A percentile compares a stretch with the other conserved stretches of the same genome.
phyloP scores from a whole-genome alignment of 1,284 basidiomycete species.

The Puccinia triticina region DNA sequence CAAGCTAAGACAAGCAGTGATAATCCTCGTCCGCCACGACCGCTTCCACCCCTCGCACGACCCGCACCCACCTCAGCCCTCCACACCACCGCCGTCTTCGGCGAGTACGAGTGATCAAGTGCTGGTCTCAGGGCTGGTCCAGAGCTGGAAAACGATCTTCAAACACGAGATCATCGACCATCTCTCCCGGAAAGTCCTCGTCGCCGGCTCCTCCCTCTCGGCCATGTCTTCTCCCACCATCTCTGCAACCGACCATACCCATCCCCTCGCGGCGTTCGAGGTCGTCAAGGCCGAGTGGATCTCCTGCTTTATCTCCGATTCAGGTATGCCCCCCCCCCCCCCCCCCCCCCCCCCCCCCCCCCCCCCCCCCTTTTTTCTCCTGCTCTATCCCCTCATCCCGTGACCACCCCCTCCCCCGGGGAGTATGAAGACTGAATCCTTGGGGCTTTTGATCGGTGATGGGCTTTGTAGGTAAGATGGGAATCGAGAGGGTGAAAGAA shows the following conservation, averaged over 20 bases:
- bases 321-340: constrained; percentile 1
- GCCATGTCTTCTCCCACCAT: too few species aligned
- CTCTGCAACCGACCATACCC: background rate
- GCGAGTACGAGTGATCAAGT: background rate
- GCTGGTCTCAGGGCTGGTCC: constrained; percentile 5
- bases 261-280: constrained; percentile 2
- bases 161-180: constrained; percentile 34
- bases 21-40: constrained; percentile 38
- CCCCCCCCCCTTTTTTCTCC: background rate
- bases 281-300: constrained; percentile 36
- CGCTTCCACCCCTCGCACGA: constrained; percentile 24
- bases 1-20: background rate
- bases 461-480: constrained; percentile 1
- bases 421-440: too few species aligned
- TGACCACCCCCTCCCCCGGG: too few species aligned
- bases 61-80: background rate
- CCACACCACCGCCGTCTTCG: background rate
- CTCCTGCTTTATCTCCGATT: constrained; percentile 40
- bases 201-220: background rate
- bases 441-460: background rate
- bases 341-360: background rate
- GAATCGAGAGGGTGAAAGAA: constrained; percentile 29
- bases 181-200: background rate
- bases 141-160: constrained; percentile 43
- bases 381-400: background rate